Percentiles rank a stretch among this genome's conserved stretches.
phyloP scores from a whole-genome alignment of 2,329 filamentous ascomycete species.

The Bipolaris sorokiniana region DNA sequence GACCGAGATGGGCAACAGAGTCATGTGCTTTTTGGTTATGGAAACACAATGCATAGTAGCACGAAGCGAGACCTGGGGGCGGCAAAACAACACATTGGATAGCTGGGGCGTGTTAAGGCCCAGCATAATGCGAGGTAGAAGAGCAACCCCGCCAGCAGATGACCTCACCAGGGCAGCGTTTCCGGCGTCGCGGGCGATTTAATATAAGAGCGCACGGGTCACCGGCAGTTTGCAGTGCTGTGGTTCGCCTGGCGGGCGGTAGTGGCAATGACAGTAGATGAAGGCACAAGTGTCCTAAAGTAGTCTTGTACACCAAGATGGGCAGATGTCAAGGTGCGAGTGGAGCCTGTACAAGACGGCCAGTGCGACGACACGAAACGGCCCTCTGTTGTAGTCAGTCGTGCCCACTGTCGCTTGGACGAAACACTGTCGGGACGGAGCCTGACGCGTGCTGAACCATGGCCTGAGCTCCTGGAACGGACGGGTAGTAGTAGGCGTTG shows the following conservation, averaged over 20 bases:
- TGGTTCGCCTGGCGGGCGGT: slow-evolving; percentile 9
- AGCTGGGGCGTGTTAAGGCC: background rate
- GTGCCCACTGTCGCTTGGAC: slow-evolving; percentile 9
- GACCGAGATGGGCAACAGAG: background rate
- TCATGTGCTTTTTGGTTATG: background rate
- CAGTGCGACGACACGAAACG: slow-evolving; percentile 21
- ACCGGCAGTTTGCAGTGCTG: slow-evolving; percentile 22
- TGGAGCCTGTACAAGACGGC: slow-evolving; percentile 5
- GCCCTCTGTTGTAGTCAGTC: slow-evolving; percentile 4
- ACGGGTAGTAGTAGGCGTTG: slow-evolving; percentile 1
- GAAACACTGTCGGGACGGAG: slow-evolving; percentile 20
- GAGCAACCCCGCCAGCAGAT: background rate
- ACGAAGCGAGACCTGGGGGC: background rate
- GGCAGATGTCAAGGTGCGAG: slow-evolving; percentile 3
- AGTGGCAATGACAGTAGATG: slow-evolving; percentile 17
- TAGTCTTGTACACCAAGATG: background rate
- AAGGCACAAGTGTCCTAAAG: slow-evolving; percentile 1
- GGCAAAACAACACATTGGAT: background rate
- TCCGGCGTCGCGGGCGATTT: background rate
- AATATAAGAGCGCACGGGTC: slow-evolving; percentile 11
- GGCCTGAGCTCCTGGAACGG: slow-evolving; percentile 23
- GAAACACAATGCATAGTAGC: background rate
- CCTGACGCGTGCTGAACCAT: slow-evolving; percentile 15
- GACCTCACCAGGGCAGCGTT: background rate
- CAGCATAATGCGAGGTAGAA: background rate